Evolutionary conservation across 495 filamentous ascomycete genomes (phyloP).

Genomic region (Talaromyces thailandensis): DNA sequence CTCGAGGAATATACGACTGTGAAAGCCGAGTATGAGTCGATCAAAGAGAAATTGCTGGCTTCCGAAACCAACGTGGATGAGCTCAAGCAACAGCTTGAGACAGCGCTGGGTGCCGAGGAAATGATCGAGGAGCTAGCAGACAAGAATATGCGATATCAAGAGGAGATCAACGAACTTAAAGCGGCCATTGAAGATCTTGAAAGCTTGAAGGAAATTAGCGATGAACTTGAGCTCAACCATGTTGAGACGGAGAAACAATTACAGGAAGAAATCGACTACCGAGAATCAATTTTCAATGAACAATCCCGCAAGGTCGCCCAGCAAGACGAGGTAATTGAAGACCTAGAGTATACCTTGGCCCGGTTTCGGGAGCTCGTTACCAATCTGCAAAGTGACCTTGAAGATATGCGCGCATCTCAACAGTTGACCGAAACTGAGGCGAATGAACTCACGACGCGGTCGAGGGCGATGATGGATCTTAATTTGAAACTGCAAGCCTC

Average conservation of each 20-base stretch:
- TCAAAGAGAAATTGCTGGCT: constrained; percentile 61
- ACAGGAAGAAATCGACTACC: constrained; percentile 83
- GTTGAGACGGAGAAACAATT: constrained; percentile 88
- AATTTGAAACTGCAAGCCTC: constrained; percentile 89
- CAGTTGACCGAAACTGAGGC: constrained; percentile 89
- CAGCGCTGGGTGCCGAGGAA: constrained; percentile 75
- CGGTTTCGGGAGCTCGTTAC: constrained; percentile 84
- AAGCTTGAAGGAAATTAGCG: constrained; percentile 78
- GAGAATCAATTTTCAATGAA: constrained; percentile 68
- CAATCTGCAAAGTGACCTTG: constrained; percentile 75
- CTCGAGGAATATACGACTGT: constrained; percentile 59
- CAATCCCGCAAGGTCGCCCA: constrained; percentile 50
- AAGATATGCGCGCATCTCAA: constrained; percentile 84
- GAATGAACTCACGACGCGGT: constrained; percentile 73
- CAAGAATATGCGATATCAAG: constrained; percentile 69
- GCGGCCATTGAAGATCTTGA: constrained; percentile 77
- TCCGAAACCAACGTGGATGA: constrained; percentile 76
- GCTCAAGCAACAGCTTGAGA: constrained; percentile 82
- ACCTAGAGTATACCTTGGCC: constrained; percentile 80
- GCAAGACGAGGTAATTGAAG: constrained; percentile 71
- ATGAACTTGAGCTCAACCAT: constrained; percentile 90
- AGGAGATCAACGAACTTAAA: constrained; percentile 75
- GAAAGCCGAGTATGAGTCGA: constrained; percentile 60
- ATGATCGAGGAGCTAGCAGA: constrained; percentile 90
- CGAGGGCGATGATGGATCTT: constrained; percentile 89